Base-by-base conservation (phyloP, 2,329 filamentous ascomycete species). In the Verticillium klebahnii region DNA sequence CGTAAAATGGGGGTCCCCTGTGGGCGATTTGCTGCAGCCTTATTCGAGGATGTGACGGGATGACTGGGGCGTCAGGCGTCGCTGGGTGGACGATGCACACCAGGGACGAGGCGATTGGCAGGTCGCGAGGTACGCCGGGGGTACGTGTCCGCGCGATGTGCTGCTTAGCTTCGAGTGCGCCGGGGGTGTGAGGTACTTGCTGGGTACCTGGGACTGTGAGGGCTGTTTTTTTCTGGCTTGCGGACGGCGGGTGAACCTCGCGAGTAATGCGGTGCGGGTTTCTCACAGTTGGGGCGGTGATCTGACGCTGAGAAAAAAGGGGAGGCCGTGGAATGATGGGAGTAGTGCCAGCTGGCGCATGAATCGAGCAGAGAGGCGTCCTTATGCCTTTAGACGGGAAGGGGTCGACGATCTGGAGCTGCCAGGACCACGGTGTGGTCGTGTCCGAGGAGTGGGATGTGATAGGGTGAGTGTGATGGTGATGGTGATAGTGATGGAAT, bases 41-140 rank as follows among this genome's bases (percentile, higher is more conserved):
- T 63, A 64, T 64, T 64, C 63, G 63, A 63, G 52, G 58, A 63
- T 29, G 32, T n/a, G 37, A 50, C 31, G 52, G 52, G 29, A 39
- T 31, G 45, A 34, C 31, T 56, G 52, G 56, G 56, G 62, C 58
- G 19, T 29, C 23, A 11, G 34, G 60, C 19, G 58, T 63, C 61
- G 61, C 59, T 59, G 56, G 59, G 61, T 64, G 63, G 29, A 63
- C 63, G 58, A 63, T 61, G 61, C 56, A 54, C 61, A 56, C 58
- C n/a, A 61, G 56, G 37, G 60, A 60, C 17, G n/a, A n/a, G 19
- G 54, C 58, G 58, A 31, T 55, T 62, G 57, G 54, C 39, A 60
- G 58, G 39, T 55, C 56, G 59, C 56, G 34, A 50, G 45, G 45
- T 50, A 50, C n/a, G 45, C 17, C 9, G 8, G 19, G 59, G 5